phyloP scores from a whole-genome alignment of 345 rosid species.

The Eutrema heterophyllum region DNA sequence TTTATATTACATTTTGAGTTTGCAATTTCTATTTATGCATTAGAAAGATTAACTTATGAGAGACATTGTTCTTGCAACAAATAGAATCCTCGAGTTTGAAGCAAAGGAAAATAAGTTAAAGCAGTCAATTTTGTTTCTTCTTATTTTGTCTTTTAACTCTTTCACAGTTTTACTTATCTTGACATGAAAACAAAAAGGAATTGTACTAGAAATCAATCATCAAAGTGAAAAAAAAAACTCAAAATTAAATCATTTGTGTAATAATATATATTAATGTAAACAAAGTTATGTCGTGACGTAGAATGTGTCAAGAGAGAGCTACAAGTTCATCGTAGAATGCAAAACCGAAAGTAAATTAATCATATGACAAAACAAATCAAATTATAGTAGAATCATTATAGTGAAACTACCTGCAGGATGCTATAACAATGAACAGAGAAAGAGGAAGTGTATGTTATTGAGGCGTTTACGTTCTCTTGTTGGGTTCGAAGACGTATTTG shows the following conservation, averaged over 20 bases:
- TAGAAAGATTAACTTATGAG: conserved; percentile 11
- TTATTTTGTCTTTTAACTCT: background rate
- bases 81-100: conserved; percentile 3
- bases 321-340: conserved; percentile 6
- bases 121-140: background rate
- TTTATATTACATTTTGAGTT: conserved; percentile 1
- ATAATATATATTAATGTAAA: conserved; percentile 10
- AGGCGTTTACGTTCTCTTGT: conserved; percentile 46
- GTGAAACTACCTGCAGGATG: conserved; percentile 9
- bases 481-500: conserved; percentile 71
- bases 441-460: background rate
- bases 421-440: conserved; percentile 16
- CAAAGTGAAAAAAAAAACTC: background rate
- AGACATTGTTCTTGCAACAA: conserved; percentile 9
- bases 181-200: background rate
- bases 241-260: background rate
- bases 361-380: conserved; percentile 15
- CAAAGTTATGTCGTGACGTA: conserved; percentile 6
- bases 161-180: background rate
- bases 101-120: conserved; percentile 13
- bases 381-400: conserved; percentile 6
- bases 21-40: conserved; percentile 17
- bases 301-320: background rate
- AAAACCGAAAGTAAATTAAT: conserved; percentile 9
- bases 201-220: background rate